Evolutionary conservation across 73 alveolate genomes (phyloP), one percentile per base, ranked within the genome.

Genomic region (Stentor roeselii): DNA sequence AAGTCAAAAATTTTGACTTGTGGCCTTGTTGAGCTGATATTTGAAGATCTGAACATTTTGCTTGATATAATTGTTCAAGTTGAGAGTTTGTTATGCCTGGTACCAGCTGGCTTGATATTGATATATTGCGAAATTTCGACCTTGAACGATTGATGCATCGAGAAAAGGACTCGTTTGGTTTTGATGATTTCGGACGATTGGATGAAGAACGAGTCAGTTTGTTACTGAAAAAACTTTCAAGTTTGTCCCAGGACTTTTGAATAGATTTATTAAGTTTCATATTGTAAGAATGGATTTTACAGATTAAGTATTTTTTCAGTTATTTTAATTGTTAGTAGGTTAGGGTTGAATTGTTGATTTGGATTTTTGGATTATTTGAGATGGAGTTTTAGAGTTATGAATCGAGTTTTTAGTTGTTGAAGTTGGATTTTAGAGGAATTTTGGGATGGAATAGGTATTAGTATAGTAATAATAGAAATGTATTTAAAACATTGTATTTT

Each of bases 31-130:
- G 37, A 21, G 37, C 80, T 32, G 80, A 32, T n/a, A 67, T 67
- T 21, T 67, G 80, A 1, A 67, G 80, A 34, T 67, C 80, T 15
- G n/a, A 32, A 32, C 80, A 67, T 67, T 67, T 67, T 30, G 80
- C 80, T n/a, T 67, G 27, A 34, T 67, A 67, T 14, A 67, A 11
- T n/a, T 32, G 80, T 21, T 67, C 41, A 21, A 67, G 80, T 1
- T 30, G 80, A 67, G 14, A 34, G 21, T 21, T n/a, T 30, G 80
- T n/a, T 1, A 67, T n/a, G 27, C 80, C 80, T 21, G 80, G 50
- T 3, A 67, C 41, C 34, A 11, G 30, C 6, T 50, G 21, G 67
- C 6, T 21, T 50, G 67, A 50, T 50, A 50, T 50, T 50, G 67
- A 50, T 11, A 50, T 11, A 50, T 50, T 50, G 67, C 21, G 67